phyloP scores from a whole-genome alignment of 2,329 filamentous ascomycete genomes.

The Hirsutella minnesotensis region DNA sequence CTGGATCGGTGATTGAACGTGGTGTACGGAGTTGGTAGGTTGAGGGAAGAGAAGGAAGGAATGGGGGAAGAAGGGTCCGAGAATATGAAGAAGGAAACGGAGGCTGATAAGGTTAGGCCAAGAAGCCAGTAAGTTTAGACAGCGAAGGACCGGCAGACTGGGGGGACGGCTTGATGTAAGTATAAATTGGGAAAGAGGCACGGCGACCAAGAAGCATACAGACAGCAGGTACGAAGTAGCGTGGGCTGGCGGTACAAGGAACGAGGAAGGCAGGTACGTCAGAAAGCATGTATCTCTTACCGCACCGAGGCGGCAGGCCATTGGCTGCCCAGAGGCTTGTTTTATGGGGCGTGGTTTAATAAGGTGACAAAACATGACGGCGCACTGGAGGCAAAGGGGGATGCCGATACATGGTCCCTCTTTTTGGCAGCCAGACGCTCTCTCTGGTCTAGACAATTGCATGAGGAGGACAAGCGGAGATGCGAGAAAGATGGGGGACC shows the following conservation, averaged over 20 bases:
- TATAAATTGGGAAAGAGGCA: not conserved
- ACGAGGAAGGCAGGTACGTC: not conserved
- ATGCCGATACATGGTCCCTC: too few relatives aligned
- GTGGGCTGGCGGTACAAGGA: not conserved
- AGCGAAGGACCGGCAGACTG: not conserved
- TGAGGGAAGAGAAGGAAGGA: too few relatives aligned
- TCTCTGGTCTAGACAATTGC: too few relatives aligned
- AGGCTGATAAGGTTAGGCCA: not conserved
- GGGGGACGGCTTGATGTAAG: not conserved
- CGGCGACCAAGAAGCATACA: too few relatives aligned
- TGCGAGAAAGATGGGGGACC: too few relatives aligned
- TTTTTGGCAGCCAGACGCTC: too few relatives aligned
- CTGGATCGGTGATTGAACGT: too few relatives aligned
- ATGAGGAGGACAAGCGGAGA: too few relatives aligned
- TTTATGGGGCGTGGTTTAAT: not conserved
- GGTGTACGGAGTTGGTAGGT: too few relatives aligned
- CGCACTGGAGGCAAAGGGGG: too few relatives aligned
- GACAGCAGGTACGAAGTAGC: too few relatives aligned
- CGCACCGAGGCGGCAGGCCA: not conserved
- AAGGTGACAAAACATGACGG: too few relatives aligned
- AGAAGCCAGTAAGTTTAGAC: not conserved
- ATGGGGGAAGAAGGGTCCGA: not conserved
- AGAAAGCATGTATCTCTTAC: not conserved
- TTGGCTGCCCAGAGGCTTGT: not conserved
- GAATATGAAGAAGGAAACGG: not conserved